Evolutionary conservation across 176 grass and related monocot species (phyloP).

Genomic region (Metroxylon sagu): DNA sequence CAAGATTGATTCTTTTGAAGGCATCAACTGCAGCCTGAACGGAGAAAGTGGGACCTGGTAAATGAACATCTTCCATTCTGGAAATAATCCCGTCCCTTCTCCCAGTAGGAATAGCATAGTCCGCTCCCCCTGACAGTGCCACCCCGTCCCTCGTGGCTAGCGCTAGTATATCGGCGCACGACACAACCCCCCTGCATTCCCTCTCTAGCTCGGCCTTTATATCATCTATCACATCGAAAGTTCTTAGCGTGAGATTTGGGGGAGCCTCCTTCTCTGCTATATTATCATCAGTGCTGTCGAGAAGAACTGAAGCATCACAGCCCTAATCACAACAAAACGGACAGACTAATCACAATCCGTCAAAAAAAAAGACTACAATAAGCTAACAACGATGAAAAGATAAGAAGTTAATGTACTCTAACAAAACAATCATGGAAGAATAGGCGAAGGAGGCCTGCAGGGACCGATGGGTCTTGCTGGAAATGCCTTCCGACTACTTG

Average conservation of each 20-base stretch:
- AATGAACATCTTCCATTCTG: conserved; percentile 18
- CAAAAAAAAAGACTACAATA: too few species aligned
- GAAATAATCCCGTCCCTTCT: conserved; percentile 34
- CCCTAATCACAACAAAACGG: neutral
- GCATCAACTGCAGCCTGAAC: conserved; percentile 14
- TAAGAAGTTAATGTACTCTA: neutral
- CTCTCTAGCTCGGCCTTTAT: conserved; percentile 28
- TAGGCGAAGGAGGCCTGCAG: conserved; percentile 18
- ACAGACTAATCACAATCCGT: too few species aligned
- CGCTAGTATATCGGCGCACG: conserved; percentile 36
- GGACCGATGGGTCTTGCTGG: neutral
- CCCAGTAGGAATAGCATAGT: conserved; percentile 22
- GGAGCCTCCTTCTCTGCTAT: conserved; percentile 31
- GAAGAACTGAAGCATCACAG: conserved; percentile 37
- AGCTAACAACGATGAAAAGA: too few species aligned
- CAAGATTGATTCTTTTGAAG: conserved; percentile 14
- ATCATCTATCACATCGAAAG: conserved; percentile 36
- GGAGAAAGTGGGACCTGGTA: conserved; percentile 22
- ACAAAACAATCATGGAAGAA: conserved; percentile 23
- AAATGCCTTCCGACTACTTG: conserved; percentile 1
- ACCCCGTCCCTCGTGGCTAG: conserved; percentile 22
- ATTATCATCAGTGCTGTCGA: conserved; percentile 25
- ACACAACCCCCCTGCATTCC: conserved; percentile 30
- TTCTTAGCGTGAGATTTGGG: conserved; percentile 31
- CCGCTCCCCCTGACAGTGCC: conserved; percentile 12